Evolutionary conservation across 1,139 yeast species (phyloP).

Genomic region (Lodderomyces theae): DNA sequence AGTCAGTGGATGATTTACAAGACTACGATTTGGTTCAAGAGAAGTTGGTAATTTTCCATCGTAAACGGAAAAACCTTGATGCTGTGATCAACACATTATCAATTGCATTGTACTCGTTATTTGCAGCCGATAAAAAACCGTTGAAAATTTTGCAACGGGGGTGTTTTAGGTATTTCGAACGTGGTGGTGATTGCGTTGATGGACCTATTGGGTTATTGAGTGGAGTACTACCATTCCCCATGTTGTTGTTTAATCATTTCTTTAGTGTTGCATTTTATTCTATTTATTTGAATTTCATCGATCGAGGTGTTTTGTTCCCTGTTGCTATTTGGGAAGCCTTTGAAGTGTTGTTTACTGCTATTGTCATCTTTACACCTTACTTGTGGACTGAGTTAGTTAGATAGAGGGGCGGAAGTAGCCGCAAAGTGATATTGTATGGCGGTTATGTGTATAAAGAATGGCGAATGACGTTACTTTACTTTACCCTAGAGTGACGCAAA

Average conservation of each 20-base stretch:
- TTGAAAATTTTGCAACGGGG: slow-evolving; percentile 77
- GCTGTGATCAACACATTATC: slow-evolving; percentile 88
- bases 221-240: slow-evolving; percentile 77
- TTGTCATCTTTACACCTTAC: slow-evolving; percentile 75
- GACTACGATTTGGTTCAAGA: slow-evolving; percentile 55
- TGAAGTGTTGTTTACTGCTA: slow-evolving; percentile 70
- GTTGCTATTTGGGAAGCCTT: slow-evolving; percentile 69
- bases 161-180: slow-evolving; percentile 79
- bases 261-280: slow-evolving; percentile 88
- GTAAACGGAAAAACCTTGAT: slow-evolving; percentile 72
- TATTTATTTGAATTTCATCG: slow-evolving; percentile 64
- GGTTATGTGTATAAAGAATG: background rate
- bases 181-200: slow-evolving; percentile 76
- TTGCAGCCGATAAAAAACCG: slow-evolving; percentile 77
- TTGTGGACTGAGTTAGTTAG: slow-evolving; percentile 48
- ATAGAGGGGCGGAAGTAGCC: too few species aligned
- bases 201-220: slow-evolving; percentile 84
- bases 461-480: too few species aligned
- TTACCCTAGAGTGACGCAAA: too few species aligned
- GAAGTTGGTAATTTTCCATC: slow-evolving; percentile 65
- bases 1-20: slow-evolving; percentile 53
- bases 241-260: slow-evolving; percentile 75
- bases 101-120: slow-evolving; percentile 82
- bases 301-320: slow-evolving; percentile 72
- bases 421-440: background rate